Evolutionary conservation across 192 early-diverging fungal genomes (phyloP), one percentile per base, ranked within the genome.

Genomic region (Podila verticillata): DNA sequence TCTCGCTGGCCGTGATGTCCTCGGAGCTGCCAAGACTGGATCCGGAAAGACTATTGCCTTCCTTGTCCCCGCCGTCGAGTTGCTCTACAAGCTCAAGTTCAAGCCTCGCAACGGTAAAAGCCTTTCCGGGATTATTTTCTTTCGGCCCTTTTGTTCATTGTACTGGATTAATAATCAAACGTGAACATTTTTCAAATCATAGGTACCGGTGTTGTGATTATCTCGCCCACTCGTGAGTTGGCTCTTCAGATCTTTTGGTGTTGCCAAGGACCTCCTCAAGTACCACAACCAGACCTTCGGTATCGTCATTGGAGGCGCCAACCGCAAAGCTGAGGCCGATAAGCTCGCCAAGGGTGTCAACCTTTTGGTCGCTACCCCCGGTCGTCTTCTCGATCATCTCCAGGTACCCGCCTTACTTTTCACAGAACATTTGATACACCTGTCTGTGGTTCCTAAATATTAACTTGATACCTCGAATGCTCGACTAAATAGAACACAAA

Each of bases 171-270:
- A 1, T 44, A 17, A 15, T 15, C 15, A 39, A 12, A 15, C 13
- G 0, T 44, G 13, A 15, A 44, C 13, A 15, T 44, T n/a, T 62
- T 3, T 44, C 17, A 63, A 30, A 54, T 48, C 17, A 48, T 61
- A 83, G 92, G 96, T 72, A 98, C 98, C 0, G 97, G 97, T 60
- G 92, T 94, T 9, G 85, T 99, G 57, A 91, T 99, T 64, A 96
- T 99, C 58, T 95, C 98, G 8, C 98, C 98, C 35, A 99, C 98
- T 57, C 93, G 98, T 73, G 98, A 99, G 86, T 89, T 99, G 66
- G 98, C 98, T 31, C 87, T 99, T 65, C 98, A 99, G 84, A 98
- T 99, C 74, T 96, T n/a, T 97, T 88, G 97, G 98, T 15, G 98
- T 99, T 26, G 96, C 96, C 26, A 96, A 97, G 66, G 96, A 99